A percentile compares a stretch with the other conserved stretches of the same genome.
Conservation (phyloP, 768 basidiomycete species). For the Mycena indigotica region DNA sequence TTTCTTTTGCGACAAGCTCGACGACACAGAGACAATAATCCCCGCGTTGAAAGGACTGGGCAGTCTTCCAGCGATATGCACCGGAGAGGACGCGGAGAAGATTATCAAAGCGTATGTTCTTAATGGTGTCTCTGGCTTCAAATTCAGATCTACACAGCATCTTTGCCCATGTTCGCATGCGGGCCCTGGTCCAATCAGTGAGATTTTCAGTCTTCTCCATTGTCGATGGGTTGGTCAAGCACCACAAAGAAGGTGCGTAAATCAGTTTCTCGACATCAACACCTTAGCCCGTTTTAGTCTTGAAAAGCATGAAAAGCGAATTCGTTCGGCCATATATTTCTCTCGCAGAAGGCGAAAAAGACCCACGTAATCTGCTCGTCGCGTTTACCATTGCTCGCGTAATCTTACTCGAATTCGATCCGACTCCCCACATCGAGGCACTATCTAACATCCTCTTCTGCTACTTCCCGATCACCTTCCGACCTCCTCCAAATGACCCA, state of each 20-base stretch:
- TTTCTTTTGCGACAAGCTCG: slow-evolving; percentile 86
- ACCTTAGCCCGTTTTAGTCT: slow-evolving; percentile 45
- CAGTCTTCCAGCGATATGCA: slow-evolving; percentile 65
- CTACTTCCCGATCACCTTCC: slow-evolving; percentile 97
- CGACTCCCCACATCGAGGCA: slow-evolving; percentile 76
- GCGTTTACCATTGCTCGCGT: slow-evolving; percentile 89
- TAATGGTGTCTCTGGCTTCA: too few relatives aligned
- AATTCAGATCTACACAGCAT: slow-evolving; percentile 57
- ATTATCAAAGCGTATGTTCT: slow-evolving; percentile 59
- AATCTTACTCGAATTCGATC: slow-evolving; percentile 86
- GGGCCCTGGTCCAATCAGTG: slow-evolving; percentile 76
- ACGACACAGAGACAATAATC: slow-evolving; percentile 82
- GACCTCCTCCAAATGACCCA: slow-evolving; percentile 91
- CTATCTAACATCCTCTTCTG: slow-evolving; percentile 95
- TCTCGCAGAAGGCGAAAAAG: slow-evolving; percentile 95
- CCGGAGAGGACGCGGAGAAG: slow-evolving; percentile 61
- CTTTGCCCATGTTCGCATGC: slow-evolving; percentile 80
- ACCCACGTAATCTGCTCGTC: slow-evolving; percentile 89
- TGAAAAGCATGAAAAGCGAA: slow-evolving; percentile 69
- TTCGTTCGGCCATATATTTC: slow-evolving; percentile 77
- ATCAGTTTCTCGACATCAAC: neutral
- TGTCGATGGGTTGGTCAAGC: slow-evolving; percentile 74
- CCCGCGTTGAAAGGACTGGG: slow-evolving; percentile 79
- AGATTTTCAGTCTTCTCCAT: slow-evolving; percentile 82
- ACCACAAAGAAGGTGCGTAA: slow-evolving; percentile 63